Evolutionary conservation across 2,329 filamentous ascomycete genomes (phyloP).

Genomic region (Orbilia javanica): DNA sequence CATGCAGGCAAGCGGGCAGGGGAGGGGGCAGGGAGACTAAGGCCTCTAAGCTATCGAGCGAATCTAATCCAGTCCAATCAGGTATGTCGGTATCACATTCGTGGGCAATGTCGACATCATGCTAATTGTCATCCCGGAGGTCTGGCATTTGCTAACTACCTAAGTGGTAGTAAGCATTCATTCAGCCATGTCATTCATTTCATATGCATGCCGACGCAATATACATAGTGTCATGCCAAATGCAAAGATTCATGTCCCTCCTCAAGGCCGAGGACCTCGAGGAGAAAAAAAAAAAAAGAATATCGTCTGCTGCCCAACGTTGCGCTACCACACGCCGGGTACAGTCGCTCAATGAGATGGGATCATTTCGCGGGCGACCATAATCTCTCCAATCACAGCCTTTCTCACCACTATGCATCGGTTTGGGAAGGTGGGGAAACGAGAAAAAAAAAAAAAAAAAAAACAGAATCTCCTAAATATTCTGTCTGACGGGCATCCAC

Average conservation of each 20-base stretch:
- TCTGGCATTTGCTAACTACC: background rate
- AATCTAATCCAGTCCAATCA: slow-evolving; percentile 15
- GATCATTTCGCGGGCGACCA: slow-evolving; percentile 31
- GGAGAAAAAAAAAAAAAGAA: background rate
- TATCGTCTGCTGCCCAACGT: background rate
- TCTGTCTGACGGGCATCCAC: slow-evolving; percentile 19
- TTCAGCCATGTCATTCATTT: background rate
- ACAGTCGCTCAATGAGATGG: slow-evolving; percentile 4
- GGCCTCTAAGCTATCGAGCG: slow-evolving; percentile 1
- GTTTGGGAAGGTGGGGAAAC: slow-evolving; percentile 55
- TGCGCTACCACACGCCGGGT: slow-evolving; percentile 9
- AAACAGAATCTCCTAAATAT: slow-evolving; percentile 1
- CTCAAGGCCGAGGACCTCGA: background rate
- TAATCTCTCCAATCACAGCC: slow-evolving; percentile 34
- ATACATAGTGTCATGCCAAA: background rate
- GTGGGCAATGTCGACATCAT: slow-evolving; percentile 20
- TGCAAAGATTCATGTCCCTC: slow-evolving; percentile 2
- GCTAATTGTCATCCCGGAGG: slow-evolving; percentile 13
- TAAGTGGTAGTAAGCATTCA: background rate
- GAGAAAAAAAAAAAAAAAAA: background rate
- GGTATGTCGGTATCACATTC: slow-evolving; percentile 28
- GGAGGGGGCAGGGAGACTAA: background rate
- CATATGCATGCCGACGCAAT: background rate
- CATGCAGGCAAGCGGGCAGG: background rate
- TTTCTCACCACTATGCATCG: slow-evolving; percentile 33